These are phyloP conservation scores for Solanum appendiculatum DNA, from an alignment of 257 asterid genomes.

Conservation along the genomic window DNA sequence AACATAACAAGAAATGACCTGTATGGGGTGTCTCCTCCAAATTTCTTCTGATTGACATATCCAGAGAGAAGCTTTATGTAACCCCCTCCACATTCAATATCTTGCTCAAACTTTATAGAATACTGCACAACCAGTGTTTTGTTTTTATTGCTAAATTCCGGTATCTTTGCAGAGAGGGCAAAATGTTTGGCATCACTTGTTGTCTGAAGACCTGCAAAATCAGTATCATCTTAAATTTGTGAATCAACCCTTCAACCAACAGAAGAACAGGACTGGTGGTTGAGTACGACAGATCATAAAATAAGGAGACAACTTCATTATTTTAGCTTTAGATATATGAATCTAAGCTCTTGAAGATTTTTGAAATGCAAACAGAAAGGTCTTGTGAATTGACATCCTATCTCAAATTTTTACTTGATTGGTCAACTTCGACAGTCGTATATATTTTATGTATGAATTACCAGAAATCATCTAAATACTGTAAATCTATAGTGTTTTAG, in stretches of 20 bases:
- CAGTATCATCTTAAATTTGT: background rate
- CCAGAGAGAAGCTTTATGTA: constrained; percentile 91
- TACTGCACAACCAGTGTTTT: constrained; percentile 82
- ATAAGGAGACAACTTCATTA: background rate
- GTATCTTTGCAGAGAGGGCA: constrained; percentile 89
- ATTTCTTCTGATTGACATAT: constrained; percentile 89
- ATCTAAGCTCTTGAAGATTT: background rate
- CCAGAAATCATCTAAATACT: background rate
- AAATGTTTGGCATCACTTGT: constrained; percentile 74
- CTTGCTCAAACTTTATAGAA: constrained; percentile 86
- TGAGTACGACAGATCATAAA: background rate
- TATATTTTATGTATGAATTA: background rate
- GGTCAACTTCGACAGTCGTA: background rate
- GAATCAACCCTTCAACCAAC: background rate
- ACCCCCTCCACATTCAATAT: constrained; percentile 97
- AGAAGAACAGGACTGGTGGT: background rate
- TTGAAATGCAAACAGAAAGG: background rate
- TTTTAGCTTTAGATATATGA: background rate
- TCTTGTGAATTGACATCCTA: background rate
- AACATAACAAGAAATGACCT: constrained; percentile 31
- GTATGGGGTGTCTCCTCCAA: constrained; percentile 98
- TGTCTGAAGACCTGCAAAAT: constrained; percentile 76
- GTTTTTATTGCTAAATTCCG: constrained; percentile 84
- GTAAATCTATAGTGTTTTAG: background rate
- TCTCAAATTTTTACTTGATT: background rate